Base-by-base conservation (phyloP, 345 rosid species). In the Gossypium bickii region DNA sequence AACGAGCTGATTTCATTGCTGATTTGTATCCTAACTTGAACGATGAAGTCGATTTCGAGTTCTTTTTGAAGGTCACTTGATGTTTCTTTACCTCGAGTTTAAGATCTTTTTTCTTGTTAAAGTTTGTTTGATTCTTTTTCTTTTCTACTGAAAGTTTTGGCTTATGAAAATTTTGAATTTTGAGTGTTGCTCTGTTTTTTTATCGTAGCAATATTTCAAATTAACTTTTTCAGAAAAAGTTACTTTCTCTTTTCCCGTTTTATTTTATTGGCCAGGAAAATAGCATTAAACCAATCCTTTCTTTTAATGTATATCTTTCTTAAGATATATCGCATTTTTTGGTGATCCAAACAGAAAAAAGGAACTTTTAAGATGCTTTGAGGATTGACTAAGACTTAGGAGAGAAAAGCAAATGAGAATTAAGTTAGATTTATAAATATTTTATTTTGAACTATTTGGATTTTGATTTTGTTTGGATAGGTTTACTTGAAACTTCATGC, bases 31-130 rank as follows among this genome's bases (percentile, higher is more conserved):
- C 84, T 25, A 86, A 84, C 65, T 79, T 85, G 41, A 84, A 80
- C 20, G 98, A 91, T 13, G 99, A 91, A 80, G 92, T 95, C 61
- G 98, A 93, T 85, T 95, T 95, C 72, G 99, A 95, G 91, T 89
- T 89, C 83, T 95, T 93, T 74, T 80, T 95, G 78, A 91, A 91
- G 90, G 98, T 94, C 27, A 47, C 82, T 55, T 63, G 13, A n/a
- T 70, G 61, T 9, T 38, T 61, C 7, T 20, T 17, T 78, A 29
- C 18, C 10, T 45, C 44, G 27, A 16, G 38, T 59, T 59, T 18
- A 22, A 44, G 53, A 20, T 51, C 53, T 11, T 66, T 25, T 45
- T 9, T 18, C 57, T 20, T 38, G 25, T 34, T 34, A 34, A 34
- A 5, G 41, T 16, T 53, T 29, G 16, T 70, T 25, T 70, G 27